These are phyloP conservation scores for Cytospora piceae DNA, from an alignment of 2,329 filamentous ascomycete genomes.

Conservation along the genomic window DNA sequence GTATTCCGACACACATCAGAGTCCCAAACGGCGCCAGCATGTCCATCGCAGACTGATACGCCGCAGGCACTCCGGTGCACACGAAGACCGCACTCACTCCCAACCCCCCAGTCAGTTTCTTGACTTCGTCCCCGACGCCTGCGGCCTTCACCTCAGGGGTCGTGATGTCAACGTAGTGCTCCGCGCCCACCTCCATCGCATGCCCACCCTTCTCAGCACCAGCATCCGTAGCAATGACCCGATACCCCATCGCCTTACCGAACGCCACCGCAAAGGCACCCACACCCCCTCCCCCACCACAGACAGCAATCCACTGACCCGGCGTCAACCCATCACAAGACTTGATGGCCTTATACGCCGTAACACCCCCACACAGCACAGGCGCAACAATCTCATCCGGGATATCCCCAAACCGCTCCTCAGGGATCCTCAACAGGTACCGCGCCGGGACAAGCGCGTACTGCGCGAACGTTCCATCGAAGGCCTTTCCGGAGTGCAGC, in stretches of 20 bases:
- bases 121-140: conserved; percentile 35
- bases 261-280: conserved; percentile 45
- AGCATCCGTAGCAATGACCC: conserved; percentile 45
- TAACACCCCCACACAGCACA: conserved; percentile 48
- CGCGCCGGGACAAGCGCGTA: conserved; percentile 42
- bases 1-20: conserved; percentile 45
- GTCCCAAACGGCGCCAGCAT: conserved; percentile 45
- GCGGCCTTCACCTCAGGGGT: conserved; percentile 15
- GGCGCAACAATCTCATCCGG: conserved; percentile 45
- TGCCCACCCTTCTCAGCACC: conserved; percentile 38
- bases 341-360: conserved; percentile 48
- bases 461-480: conserved; percentile 47
- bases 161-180: conserved; percentile 44
- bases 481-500: conserved; percentile 40
- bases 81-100: conserved; percentile 40
- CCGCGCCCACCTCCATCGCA: conserved; percentile 41
- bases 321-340: conserved; percentile 35
- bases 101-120: conserved; percentile 33
- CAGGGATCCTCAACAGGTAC: conserved; percentile 41
- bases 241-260: conserved; percentile 48
- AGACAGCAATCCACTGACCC: conserved; percentile 44
- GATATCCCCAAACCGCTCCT: conserved; percentile 35
- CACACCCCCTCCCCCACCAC: conserved; percentile 46
- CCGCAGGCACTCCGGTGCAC: conserved; percentile 36
- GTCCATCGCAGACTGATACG: conserved; percentile 42